Evolutionary conservation across 1,284 basidiomycete species (phyloP).

Genomic region (Apiotrichum veenhuisii): DNA sequence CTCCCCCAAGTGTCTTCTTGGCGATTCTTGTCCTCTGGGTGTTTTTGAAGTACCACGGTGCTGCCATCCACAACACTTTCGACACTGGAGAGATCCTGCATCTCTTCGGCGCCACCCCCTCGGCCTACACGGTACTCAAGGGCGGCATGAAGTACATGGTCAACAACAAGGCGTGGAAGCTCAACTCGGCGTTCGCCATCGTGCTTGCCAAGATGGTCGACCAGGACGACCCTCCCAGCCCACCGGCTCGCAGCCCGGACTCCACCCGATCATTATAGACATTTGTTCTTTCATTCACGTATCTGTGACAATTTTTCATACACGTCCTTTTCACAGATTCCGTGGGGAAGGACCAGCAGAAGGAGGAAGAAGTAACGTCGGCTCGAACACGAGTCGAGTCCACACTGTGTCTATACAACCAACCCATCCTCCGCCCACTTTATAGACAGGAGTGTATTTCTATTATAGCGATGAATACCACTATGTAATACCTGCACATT

Average conservation of each 20-base stretch:
- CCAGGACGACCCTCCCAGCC: neutral
- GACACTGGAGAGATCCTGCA: neutral
- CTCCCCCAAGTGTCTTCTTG: constrained; percentile 19
- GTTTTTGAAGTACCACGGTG: constrained; percentile 13
- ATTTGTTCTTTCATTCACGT: neutral
- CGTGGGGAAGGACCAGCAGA: neutral
- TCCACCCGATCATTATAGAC: neutral
- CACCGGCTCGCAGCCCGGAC: neutral
- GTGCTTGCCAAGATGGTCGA: constrained; percentile 23
- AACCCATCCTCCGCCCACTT: too few species aligned
- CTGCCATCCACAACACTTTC: constrained; percentile 3
- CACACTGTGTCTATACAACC: too few species aligned
- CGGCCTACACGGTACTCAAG: constrained; percentile 6
- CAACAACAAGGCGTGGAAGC: constrained; percentile 24
- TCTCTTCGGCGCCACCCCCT: neutral
- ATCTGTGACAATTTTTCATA: neutral
- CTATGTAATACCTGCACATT: too few species aligned
- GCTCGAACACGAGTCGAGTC: too few species aligned
- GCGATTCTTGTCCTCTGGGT: constrained; percentile 23
- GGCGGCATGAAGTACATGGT: constrained; percentile 21
- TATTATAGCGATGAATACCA: too few species aligned
- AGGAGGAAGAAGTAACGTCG: neutral
- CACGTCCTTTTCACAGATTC: neutral
- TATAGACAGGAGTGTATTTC: too few species aligned
- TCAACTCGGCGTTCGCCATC: constrained; percentile 23